Base-by-base conservation (phyloP, 805 yeast genomes). In the Candida sonorensis region DNA sequence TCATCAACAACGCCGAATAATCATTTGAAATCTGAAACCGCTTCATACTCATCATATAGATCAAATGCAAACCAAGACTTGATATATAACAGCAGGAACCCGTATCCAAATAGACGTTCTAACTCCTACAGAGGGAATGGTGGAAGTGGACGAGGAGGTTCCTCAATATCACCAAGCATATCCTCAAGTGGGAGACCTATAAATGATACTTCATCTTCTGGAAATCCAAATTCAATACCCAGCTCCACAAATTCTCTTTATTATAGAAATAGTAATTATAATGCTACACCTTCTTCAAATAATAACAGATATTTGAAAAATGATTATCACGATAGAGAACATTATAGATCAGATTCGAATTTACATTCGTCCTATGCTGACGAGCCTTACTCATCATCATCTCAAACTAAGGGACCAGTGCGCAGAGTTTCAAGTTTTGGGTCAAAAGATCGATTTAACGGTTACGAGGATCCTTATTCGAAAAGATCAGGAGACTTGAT, bases 401-500 rank as follows among this genome's bases (percentile, higher is more conserved):
- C 20, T 7, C n/a, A n/a, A n/a, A 14, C 26, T 10, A 29, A 26
- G 13, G 35, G 38, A 11, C 20, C 31, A 11, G 29, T 34, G 10
- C 30, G 42, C 25, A 23, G 41, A 12, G 26, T 31, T 17, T 36
- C 43, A 21, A 32, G 26, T 18, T 31, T 30, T 14, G 27, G 26
- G 5, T 20, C 29, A 19, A 32, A 42, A 20, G 49, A 46, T 14
- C 35, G 45, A 4, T 34, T 34, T 20, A 27, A 24, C 15, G 35
- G 31, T n/a, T 42, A 46, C 22, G 44, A 42, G 4, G 38, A 36
- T 17, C 9, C 30, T 11, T 35, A 35, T 17, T 21, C 35, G 21
- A 38, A 38, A 7, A 39, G 41, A 17, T 40, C 48, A 2, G 50
- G 50, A 9, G 51, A 46, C 33, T 20, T 43, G 16, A 35, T 40